These are phyloP conservation scores for Diaporthe humulicola DNA, from an alignment of 2,329 filamentous ascomycete genomes.

Conservation along the genomic window DNA sequence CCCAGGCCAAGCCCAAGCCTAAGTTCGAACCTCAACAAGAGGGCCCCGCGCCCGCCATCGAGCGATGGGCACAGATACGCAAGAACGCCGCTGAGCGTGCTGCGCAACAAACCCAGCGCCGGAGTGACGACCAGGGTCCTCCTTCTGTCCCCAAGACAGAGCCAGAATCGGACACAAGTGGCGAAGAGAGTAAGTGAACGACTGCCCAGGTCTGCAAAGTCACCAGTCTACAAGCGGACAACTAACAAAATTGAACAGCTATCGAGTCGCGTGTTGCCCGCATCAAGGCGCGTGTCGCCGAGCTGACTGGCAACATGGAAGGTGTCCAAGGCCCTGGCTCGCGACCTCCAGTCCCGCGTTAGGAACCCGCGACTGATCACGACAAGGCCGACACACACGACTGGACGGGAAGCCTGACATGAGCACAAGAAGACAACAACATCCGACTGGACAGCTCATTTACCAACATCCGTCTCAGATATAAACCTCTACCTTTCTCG, in stretches of 20 bases:
- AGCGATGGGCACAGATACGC: constrained; percentile 96
- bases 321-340: constrained; percentile 56
- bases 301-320: constrained; percentile 90
- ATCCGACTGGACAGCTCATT: background rate
- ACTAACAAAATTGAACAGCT: constrained; percentile 64
- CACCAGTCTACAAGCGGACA: constrained; percentile 34
- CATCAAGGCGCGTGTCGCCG: constrained; percentile 97
- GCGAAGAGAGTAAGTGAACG: constrained; percentile 85
- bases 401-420: constrained; percentile 43
- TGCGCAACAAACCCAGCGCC: constrained; percentile 56
- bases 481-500: constrained; percentile 32
- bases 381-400: constrained; percentile 42
- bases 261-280: constrained; percentile 97
- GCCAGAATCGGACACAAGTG: constrained; percentile 77
- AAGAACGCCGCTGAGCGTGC: constrained; percentile 92
- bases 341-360: constrained; percentile 52
- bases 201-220: too few species aligned
- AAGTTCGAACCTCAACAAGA: constrained; percentile 43
- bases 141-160: constrained; percentile 24
- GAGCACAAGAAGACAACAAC: background rate
- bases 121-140: constrained; percentile 74
- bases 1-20: constrained; percentile 47
- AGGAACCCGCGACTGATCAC: constrained; percentile 41
- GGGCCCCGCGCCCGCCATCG: constrained; percentile 63
- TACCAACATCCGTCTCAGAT: background rate